Conservation (phyloP, 2,329 filamentous ascomycete genomes). For the Gliomastix tumulicola region DNA sequence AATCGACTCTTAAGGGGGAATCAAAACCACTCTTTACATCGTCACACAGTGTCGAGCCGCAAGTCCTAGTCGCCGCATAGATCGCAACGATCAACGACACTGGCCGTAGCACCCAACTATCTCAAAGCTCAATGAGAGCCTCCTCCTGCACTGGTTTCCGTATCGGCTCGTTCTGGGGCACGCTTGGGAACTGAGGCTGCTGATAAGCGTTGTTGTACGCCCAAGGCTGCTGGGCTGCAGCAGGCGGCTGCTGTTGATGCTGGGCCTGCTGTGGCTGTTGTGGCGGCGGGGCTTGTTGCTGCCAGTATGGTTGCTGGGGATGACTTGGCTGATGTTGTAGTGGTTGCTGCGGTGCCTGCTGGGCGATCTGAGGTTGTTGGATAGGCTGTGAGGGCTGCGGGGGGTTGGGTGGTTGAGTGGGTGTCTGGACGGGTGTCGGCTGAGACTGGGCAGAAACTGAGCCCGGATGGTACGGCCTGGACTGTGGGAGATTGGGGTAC, state of each 20-base stretch:
- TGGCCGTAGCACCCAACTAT: no score
- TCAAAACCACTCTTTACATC: no score
- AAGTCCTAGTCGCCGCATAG: no score
- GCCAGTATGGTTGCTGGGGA: slow-evolving; percentile 27
- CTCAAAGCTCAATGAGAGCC: slow-evolving; percentile 71
- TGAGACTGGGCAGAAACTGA: slow-evolving; percentile 27
- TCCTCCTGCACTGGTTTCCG: slow-evolving; percentile 58
- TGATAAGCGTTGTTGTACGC: slow-evolving; percentile 47
- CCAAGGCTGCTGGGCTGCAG: slow-evolving; percentile 32
- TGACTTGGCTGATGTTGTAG: slow-evolving; percentile 19
- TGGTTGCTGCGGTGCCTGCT: slow-evolving; percentile 20
- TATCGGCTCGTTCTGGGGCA: slow-evolving; percentile 37
- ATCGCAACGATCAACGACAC: no score
- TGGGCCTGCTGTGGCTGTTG: slow-evolving; percentile 19
- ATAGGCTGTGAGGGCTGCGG: slow-evolving; percentile 21
- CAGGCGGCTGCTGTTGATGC: slow-evolving; percentile 17
- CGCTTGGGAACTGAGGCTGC: slow-evolving; percentile 58
- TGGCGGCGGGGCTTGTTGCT: slow-evolving; percentile 18
- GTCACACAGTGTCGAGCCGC: no score
- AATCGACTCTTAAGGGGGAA: no score
- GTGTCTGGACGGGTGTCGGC: slow-evolving; percentile 19
- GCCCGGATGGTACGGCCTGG: slow-evolving; percentile 34
- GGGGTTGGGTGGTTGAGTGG: slow-evolving; percentile 22
- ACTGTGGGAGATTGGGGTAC: slow-evolving; percentile 45
- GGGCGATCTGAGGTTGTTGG: slow-evolving; percentile 8